Evolutionary conservation across 2,329 filamentous ascomycete genomes (phyloP).

Genomic region (Moelleriella libera): DNA sequence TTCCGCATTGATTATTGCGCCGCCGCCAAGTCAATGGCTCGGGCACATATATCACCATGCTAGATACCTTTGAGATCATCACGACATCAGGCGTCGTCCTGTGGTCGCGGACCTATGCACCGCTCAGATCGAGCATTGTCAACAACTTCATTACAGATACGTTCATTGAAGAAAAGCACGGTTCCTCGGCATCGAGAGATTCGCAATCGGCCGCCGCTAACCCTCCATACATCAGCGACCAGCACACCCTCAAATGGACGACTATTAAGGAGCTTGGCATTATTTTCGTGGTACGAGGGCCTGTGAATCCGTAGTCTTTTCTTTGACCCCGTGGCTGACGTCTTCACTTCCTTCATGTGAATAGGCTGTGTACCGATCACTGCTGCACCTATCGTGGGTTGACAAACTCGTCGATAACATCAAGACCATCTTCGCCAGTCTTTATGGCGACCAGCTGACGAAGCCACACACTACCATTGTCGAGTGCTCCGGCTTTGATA

Average conservation of each 20-base stretch:
- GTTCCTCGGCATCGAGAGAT: conserved; percentile 45
- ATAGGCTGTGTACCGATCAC: conserved; percentile 89
- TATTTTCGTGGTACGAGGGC: conserved; percentile 66
- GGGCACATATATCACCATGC: conserved; percentile 38
- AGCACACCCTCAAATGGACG: conserved; percentile 91
- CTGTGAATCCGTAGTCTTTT: neutral
- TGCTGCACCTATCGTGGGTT: conserved; percentile 91
- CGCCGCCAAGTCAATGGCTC: no score
- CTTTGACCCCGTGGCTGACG: no score
- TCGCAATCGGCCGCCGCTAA: conserved; percentile 46
- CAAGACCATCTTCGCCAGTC: conserved; percentile 75
- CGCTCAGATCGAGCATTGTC: conserved; percentile 69
- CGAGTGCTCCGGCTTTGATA: conserved; percentile 68
- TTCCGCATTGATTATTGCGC: no score
- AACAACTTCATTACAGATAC: conserved; percentile 93
- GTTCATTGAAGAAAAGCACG: conserved; percentile 87
- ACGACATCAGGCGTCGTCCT: conserved; percentile 93
- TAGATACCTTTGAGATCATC: conserved; percentile 93
- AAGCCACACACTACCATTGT: conserved; percentile 65
- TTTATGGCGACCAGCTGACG: conserved; percentile 80
- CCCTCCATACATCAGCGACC: conserved; percentile 73
- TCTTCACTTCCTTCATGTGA: no score
- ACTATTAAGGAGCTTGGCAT: conserved; percentile 82
- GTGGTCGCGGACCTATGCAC: conserved; percentile 80
- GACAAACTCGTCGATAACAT: conserved; percentile 95